These are phyloP conservation scores for Mycena venus DNA, from an alignment of 768 basidiomycete species.

Conservation along the genomic window DNA sequence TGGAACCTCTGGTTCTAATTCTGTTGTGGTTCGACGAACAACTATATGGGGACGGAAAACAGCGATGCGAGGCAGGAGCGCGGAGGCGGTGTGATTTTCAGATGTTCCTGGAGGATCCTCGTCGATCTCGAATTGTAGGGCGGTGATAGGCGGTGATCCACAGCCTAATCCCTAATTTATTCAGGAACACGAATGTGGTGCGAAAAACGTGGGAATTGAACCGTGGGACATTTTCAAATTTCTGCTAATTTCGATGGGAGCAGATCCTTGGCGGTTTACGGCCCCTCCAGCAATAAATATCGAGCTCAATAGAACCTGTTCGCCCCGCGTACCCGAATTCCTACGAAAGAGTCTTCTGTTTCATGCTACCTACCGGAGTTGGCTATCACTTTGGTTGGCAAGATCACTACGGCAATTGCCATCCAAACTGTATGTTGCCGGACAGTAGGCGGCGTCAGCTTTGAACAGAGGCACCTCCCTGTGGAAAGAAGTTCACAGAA, in stretches of 20 bases:
- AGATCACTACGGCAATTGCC: not conserved
- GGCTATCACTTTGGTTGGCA: not conserved
- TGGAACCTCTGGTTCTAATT: too few species aligned
- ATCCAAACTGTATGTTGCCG: too few species aligned
- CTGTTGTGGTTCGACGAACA: too few species aligned
- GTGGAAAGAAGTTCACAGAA: too few species aligned
- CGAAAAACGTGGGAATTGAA: too few species aligned
- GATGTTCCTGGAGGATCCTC: too few species aligned
- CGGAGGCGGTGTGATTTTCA: not conserved
- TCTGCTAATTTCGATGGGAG: not conserved
- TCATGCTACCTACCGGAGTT: not conserved
- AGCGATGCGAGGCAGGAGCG: too few species aligned
- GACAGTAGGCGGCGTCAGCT: too few species aligned
- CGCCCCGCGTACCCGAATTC: not conserved
- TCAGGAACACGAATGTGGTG: too few species aligned
- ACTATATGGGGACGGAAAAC: too few species aligned
- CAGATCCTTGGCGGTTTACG: not conserved
- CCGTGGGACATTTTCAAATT: not conserved
- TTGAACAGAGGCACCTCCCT: too few species aligned
- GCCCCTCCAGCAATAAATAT: not conserved
- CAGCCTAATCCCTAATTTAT: too few species aligned
- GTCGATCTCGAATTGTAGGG: not conserved
- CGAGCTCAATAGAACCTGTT: not conserved
- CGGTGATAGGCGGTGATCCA: not conserved
- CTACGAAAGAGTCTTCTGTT: not conserved